Conservation (phyloP, 352 stramenopile genomes). For the Peronospora destructor region DNA sequence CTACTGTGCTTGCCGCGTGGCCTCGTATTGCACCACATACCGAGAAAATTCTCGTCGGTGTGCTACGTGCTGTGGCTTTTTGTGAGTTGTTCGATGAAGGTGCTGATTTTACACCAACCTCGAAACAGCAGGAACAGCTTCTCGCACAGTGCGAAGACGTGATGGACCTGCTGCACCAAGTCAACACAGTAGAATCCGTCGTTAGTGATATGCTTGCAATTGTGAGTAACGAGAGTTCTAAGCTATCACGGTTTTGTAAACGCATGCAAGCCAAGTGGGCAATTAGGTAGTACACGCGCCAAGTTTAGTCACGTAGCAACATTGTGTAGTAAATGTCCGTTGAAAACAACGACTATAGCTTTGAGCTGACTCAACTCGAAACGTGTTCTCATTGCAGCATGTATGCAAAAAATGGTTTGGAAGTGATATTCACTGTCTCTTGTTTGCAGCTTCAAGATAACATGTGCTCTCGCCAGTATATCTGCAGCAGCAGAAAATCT, state of each 20-base stretch:
- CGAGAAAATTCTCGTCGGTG: slow-evolving; percentile 57
- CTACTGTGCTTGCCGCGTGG: slow-evolving; percentile 53
- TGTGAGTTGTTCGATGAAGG: slow-evolving; percentile 56
- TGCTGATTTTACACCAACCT: slow-evolving; percentile 19
- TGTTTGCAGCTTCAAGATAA: too few relatives aligned
- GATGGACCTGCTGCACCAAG: slow-evolving; percentile 32
- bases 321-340: too few relatives aligned
- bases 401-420: too few relatives aligned
- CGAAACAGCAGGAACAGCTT: slow-evolving; percentile 29
- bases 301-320: too few relatives aligned
- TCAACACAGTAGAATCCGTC: slow-evolving; percentile 11
- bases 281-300: slow-evolving; percentile 7
- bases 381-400: background rate
- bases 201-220: slow-evolving; percentile 23
- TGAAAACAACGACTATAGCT: too few relatives aligned
- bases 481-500: too few relatives aligned
- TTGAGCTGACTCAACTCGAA: background rate
- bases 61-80: slow-evolving; percentile 60
- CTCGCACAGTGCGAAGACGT: slow-evolving; percentile 32
- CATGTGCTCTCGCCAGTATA: too few relatives aligned
- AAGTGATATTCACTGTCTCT: too few relatives aligned
- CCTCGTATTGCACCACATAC: slow-evolving; percentile 59
- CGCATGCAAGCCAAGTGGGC: slow-evolving; percentile 16
- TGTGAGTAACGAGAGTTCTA: slow-evolving; percentile 18
- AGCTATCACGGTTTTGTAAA: slow-evolving; percentile 26